Evolutionary conservation across 306 rosid genomes (phyloP).

Genomic region (Inga oerstediana): DNA sequence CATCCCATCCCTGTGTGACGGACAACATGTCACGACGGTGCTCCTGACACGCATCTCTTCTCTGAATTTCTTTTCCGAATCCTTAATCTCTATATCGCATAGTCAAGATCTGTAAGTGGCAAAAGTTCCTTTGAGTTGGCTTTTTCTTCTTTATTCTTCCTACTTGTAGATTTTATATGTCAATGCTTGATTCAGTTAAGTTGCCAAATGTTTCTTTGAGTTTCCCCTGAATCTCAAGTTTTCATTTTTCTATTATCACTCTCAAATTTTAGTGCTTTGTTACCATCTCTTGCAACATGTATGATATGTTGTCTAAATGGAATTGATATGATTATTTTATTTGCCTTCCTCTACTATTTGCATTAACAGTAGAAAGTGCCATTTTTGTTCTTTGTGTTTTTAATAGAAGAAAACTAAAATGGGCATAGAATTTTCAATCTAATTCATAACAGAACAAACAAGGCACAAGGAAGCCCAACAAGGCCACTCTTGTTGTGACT

Average conservation of each 20-base stretch:
- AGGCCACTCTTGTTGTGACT: not conserved
- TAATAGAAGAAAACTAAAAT: not conserved
- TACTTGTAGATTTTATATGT: too few species aligned
- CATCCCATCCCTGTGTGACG: too few species aligned
- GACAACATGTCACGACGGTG: too few species aligned
- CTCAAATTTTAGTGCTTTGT: not conserved
- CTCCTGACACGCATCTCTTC: too few species aligned
- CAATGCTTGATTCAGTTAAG: too few species aligned
- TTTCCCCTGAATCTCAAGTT: slow-evolving; percentile 41
- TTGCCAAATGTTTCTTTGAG: too few species aligned
- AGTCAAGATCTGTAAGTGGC: too few species aligned
- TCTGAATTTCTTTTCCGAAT: too few species aligned
- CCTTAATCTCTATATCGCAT: too few species aligned
- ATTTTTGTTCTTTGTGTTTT: not conserved
- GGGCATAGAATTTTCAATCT: not conserved
- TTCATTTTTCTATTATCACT: not conserved
- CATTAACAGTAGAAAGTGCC: not conserved
- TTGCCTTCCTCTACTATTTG: not conserved
- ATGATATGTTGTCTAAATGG: not conserved
- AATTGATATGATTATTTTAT: not conserved
- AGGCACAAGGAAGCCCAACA: slow-evolving; percentile 10
- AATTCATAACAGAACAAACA: not conserved
- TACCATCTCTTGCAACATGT: not conserved
- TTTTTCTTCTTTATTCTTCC: too few species aligned
- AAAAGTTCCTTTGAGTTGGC: too few species aligned